phyloP scores from a whole-genome alignment of 306 rosid species.

The Psophocarpus tetragonolobus region DNA sequence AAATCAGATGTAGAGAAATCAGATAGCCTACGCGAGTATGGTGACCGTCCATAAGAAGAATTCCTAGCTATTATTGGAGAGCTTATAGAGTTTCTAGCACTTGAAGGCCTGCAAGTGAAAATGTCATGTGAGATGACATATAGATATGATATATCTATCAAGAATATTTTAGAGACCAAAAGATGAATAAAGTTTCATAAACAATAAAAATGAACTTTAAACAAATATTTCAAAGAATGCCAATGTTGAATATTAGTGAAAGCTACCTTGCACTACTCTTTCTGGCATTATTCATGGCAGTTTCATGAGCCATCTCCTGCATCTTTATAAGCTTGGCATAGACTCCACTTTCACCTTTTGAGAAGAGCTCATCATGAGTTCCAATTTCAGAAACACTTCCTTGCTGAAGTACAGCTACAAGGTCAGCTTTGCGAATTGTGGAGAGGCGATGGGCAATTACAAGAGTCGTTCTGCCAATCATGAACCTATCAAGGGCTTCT shows the following conservation, averaged over 20 bases:
- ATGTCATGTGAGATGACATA: not conserved
- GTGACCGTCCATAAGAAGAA: conserved; percentile 97
- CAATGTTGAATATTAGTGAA: conserved; percentile 5
- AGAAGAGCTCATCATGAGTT: conserved; percentile 86
- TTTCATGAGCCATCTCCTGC: conserved; percentile 94
- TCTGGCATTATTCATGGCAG: conserved; percentile 88
- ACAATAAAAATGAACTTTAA: not conserved
- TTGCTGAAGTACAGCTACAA: conserved; percentile 93
- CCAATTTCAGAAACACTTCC: conserved; percentile 94
- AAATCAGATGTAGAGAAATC: conserved; percentile 98
- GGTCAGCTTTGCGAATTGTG: conserved; percentile 96
- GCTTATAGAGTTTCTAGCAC: conserved; percentile 99
- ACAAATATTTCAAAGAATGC: not conserved
- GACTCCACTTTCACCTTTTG: conserved; percentile 88
- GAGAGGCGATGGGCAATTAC: conserved; percentile 98
- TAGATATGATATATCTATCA: not conserved
- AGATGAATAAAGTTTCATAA: conserved; percentile 13
- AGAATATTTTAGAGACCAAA: not conserved
- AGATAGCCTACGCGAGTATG: conserved; percentile 94
- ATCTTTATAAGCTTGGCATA: conserved; percentile 91
- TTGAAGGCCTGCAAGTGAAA: conserved; percentile 79
- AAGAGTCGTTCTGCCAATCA: conserved; percentile 97
- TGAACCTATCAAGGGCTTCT: conserved; percentile 97
- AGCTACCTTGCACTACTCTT: conserved; percentile 95
- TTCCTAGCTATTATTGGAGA: conserved; percentile 95